Evolutionary conservation across 2,329 filamentous ascomycete genomes (phyloP), one percentile per base, ranked within the genome.

Genomic region (Uncinocarpus reesii): DNA sequence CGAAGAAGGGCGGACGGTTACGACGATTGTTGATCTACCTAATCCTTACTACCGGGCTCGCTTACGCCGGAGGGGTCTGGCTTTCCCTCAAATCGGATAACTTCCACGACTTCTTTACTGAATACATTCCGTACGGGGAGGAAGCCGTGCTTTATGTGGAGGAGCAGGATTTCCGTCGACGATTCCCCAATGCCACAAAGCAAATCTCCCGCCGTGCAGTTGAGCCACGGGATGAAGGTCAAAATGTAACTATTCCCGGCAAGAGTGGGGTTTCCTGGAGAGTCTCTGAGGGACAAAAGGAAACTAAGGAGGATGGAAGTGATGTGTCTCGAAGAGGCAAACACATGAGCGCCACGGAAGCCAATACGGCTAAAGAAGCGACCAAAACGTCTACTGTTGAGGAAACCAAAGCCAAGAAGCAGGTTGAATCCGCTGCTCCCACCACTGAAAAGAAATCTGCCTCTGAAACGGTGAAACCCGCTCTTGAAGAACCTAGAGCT

Each of bases 91-190:
- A 92, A 67, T 94, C 84, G 62, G 92, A 98, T 73, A 95, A 87
- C 70, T 98, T 96, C 77, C 90, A 98, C 70, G 92, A 98, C 68
- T 92, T 95, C 74, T 98, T 98, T 71, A 96, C 89, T 60, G 89
- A 95, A 70, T 98, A 90, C 66, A 71, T 98, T 15, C 92, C 92
- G 18, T 95, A 85, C 57, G 92, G 89, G 60, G 92, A 98, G 70
- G 86, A 95, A 64, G 84, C 84, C 15, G 90, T 98, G 38, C 79
- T 94, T 21, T 96, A 94, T 71, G 82, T 98, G 45, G 92, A 98
- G 69, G 92, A 98, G 71, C 79, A 84, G 57, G 88, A 95, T 61
- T 95, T 95, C 72, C 80, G 84, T 63, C 88, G 84, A 68, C 81
- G 86, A 50, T 95, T 95, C 72, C 80, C 79, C 7, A 70, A 70